Percentiles rank a stretch among this genome's conserved stretches.
Evolutionary conservation across 2,329 filamentous ascomycete species (phyloP).

Genomic region (Harringtonia aguacate): DNA sequence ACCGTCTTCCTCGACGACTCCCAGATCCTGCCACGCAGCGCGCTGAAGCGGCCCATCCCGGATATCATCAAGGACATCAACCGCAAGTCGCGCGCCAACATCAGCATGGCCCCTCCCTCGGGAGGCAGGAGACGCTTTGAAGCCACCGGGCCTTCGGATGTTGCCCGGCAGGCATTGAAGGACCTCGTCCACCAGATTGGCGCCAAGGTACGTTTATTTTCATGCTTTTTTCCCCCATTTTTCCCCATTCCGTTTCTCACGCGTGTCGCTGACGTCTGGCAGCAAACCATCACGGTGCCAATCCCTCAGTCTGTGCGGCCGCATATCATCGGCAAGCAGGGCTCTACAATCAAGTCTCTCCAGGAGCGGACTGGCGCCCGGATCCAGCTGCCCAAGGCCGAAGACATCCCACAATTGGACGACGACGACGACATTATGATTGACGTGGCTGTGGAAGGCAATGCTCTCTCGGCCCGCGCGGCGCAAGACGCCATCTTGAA

Average conservation of each 20-base stretch:
- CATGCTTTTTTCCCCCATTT: not conserved
- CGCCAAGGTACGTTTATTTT: constrained; percentile 48
- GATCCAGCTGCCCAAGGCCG: constrained; percentile 78
- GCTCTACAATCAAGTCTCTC: constrained; percentile 79
- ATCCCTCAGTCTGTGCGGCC: constrained; percentile 76
- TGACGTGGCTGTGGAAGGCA: constrained; percentile 82
- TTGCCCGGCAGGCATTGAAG: constrained; percentile 78
- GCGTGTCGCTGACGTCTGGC: constrained; percentile 18
- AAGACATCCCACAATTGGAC: constrained; percentile 50
- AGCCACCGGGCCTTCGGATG: constrained; percentile 71
- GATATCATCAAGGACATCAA: constrained; percentile 90
- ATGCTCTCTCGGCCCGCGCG: constrained; percentile 75
- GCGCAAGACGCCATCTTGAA: constrained; percentile 75
- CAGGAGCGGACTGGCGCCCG: constrained; percentile 82
- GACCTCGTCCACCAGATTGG: constrained; percentile 84
- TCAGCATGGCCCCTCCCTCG: constrained; percentile 65
- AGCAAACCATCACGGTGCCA: constrained; percentile 54
- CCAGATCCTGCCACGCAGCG: constrained; percentile 63
- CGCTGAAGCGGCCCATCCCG: constrained; percentile 74
- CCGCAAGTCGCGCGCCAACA: constrained; percentile 76
- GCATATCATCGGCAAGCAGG: constrained; percentile 87
- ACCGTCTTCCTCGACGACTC: constrained; percentile 62
- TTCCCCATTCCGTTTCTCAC: constrained; percentile 20
- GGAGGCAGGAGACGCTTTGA: constrained; percentile 71
- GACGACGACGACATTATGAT: constrained; percentile 77